Conservation (phyloP, 495 filamentous ascomycete species). For the Delitschia confertaspora region DNA sequence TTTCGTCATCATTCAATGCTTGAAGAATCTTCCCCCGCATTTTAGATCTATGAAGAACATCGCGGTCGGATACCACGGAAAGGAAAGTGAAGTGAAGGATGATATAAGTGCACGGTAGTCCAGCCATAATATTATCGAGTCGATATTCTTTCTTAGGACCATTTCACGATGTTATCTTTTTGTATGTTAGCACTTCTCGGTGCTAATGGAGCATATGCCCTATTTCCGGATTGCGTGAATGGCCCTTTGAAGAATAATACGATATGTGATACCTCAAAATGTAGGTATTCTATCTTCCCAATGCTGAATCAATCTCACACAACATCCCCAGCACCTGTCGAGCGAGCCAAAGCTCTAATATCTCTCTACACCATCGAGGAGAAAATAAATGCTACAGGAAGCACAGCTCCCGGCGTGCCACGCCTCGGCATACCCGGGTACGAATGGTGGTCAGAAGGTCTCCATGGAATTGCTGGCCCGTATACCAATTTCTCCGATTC, state of each 20-base stretch:
- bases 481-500: slow-evolving; percentile 45
- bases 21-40: background rate
- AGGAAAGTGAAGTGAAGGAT: too few relatives aligned
- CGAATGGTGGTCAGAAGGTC: slow-evolving; percentile 45
- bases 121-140: background rate
- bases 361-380: slow-evolving; percentile 41
- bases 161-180: background rate
- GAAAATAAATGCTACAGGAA: slow-evolving; percentile 50
- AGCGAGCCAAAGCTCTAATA: slow-evolving; percentile 38
- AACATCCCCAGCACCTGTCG: slow-evolving; percentile 27
- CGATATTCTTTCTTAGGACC: background rate
- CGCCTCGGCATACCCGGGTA: slow-evolving; percentile 50
- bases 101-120: background rate
- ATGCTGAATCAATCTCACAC: background rate
- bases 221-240: slow-evolving; percentile 32
- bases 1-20: too few relatives aligned
- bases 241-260: slow-evolving; percentile 35
- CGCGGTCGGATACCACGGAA: background rate
- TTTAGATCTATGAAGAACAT: background rate
- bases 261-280: slow-evolving; percentile 38
- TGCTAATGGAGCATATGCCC: slow-evolving; percentile 2
- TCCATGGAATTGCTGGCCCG: slow-evolving; percentile 49
- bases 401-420: slow-evolving; percentile 46
- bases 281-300: slow-evolving; percentile 5
- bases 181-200: background rate